Percentiles rank a stretch among this genome's conserved stretches.
These are phyloP conservation scores for Neurospora sp. DNA, from an alignment of 495 filamentous ascomycete species.

Conservation along the genomic window DNA sequence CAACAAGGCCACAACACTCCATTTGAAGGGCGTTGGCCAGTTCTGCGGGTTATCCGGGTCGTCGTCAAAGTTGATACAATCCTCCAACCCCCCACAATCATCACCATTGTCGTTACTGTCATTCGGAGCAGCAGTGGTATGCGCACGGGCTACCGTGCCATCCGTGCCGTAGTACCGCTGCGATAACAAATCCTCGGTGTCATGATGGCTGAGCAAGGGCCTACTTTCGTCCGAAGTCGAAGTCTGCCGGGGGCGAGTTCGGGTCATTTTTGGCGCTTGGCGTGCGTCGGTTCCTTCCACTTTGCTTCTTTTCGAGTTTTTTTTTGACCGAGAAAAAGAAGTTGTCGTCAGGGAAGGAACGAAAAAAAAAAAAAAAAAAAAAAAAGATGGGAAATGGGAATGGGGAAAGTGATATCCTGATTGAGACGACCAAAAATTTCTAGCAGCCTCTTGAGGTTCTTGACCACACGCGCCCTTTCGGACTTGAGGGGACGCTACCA, in stretches of 20 bases:
- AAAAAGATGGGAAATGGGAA: not conserved
- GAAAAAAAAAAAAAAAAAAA: not conserved
- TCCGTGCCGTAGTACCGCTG: not conserved
- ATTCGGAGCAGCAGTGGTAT: too few species aligned
- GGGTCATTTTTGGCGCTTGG: not conserved
- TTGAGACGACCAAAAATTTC: not conserved
- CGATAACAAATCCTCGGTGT: not conserved
- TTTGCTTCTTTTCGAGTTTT: not conserved
- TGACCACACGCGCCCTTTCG: not conserved
- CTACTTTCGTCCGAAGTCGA: not conserved
- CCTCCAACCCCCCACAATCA: conserved; percentile 19
- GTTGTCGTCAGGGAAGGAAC: not conserved
- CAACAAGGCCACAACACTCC: conserved; percentile 36
- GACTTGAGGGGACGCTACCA: not conserved
- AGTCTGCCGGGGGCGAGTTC: too few species aligned
- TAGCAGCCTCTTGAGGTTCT: not conserved
- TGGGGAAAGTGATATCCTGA: not conserved
- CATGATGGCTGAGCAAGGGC: not conserved
- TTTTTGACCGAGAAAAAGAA: not conserved
- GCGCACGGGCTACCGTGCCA: conserved; percentile 1
- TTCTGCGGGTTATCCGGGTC: conserved; percentile 44
- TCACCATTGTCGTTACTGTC: conserved; percentile 1
- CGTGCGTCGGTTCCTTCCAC: not conserved
- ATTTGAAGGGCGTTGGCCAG: conserved; percentile 41
- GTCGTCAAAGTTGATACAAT: conserved; percentile 33